Conservation (phyloP, 2,329 filamentous ascomycete species). For the Alternaria brassicae region DNA sequence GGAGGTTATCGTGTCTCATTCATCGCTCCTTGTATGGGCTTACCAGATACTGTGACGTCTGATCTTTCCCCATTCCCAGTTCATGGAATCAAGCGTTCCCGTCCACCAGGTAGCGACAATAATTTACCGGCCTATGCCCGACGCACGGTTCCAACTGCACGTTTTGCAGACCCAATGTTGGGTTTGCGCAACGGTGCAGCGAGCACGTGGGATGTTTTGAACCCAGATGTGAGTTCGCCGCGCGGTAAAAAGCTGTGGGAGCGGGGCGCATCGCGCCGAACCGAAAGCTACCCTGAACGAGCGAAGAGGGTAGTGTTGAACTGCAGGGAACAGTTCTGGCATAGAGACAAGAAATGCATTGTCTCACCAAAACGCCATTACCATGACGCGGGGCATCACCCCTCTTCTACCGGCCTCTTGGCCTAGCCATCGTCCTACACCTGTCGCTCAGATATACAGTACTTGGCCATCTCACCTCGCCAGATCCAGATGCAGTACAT, state of each 20-base stretch:
- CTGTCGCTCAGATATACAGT: neutral
- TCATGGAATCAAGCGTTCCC: neutral
- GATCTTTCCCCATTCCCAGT: neutral
- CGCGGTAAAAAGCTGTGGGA: slow-evolving; percentile 2
- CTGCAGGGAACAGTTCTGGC: neutral
- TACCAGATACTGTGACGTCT: neutral
- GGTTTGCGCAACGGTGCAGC: neutral
- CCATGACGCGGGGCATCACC: neutral
- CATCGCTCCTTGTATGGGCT: neutral
- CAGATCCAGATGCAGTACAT: neutral
- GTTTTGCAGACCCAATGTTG: neutral
- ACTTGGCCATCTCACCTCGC: neutral
- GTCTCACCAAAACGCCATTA: neutral
- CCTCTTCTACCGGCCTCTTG: neutral
- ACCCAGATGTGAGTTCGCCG: slow-evolving; percentile 9
- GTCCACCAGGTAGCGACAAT: neutral
- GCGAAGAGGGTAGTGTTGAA: neutral
- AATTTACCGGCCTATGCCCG: neutral
- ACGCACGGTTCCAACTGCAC: neutral
- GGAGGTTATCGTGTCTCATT: neutral
- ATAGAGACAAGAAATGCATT: no score
- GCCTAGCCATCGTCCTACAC: neutral
- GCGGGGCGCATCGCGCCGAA: neutral
- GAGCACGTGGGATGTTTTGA: slow-evolving; percentile 3
- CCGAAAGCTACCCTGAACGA: neutral